Percentiles rank a stretch among this genome's conserved stretches.
These are phyloP conservation scores for Microdochium trichocladiopsis DNA, from an alignment of 2,329 filamentous ascomycete genomes.

Conservation along the genomic window DNA sequence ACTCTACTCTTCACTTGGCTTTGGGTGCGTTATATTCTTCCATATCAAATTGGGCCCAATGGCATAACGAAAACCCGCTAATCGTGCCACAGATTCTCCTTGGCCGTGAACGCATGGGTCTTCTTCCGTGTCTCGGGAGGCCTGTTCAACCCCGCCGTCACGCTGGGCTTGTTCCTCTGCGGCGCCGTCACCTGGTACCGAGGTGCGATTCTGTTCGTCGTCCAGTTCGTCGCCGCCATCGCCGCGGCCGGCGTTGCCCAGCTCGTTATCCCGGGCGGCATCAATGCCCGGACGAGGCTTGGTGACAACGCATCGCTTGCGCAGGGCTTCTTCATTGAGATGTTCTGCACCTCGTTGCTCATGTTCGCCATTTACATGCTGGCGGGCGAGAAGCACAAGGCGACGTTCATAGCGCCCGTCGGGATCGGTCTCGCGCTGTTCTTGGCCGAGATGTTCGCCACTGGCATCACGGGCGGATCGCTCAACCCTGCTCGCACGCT, in stretches of 20 bases:
- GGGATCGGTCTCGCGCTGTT: slow-evolving; percentile 62
- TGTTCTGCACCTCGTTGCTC: slow-evolving; percentile 52
- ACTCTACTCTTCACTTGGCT: slow-evolving; percentile 32
- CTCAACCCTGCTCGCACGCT: slow-evolving; percentile 36
- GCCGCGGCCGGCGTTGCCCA: slow-evolving; percentile 44
- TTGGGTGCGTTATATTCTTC: not conserved
- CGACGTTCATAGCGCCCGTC: slow-evolving; percentile 58
- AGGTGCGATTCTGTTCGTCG: slow-evolving; percentile 35
- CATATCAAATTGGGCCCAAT: not conserved
- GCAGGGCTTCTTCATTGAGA: slow-evolving; percentile 54
- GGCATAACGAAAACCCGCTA: not conserved
- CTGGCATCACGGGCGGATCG: slow-evolving; percentile 31
- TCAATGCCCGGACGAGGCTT: slow-evolving; percentile 13
- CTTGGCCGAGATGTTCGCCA: slow-evolving; percentile 28
- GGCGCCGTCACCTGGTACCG: slow-evolving; percentile 40
- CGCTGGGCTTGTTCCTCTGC: slow-evolving; percentile 43
- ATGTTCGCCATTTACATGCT: slow-evolving; percentile 59
- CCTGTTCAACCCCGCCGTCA: slow-evolving; percentile 31
- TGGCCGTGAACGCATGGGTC: slow-evolving; percentile 40
- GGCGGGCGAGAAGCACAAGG: slow-evolving; percentile 59
- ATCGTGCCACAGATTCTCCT: slow-evolving; percentile 26
- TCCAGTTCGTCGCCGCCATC: slow-evolving; percentile 47
- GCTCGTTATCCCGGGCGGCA: slow-evolving; percentile 42
- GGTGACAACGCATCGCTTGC: slow-evolving; percentile 11
- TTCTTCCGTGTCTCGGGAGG: slow-evolving; percentile 40